Evolutionary conservation across 805 yeast genomes (phyloP), one percentile per base, ranked within the genome.

Genomic region (Lipomyces chichibuensis): DNA sequence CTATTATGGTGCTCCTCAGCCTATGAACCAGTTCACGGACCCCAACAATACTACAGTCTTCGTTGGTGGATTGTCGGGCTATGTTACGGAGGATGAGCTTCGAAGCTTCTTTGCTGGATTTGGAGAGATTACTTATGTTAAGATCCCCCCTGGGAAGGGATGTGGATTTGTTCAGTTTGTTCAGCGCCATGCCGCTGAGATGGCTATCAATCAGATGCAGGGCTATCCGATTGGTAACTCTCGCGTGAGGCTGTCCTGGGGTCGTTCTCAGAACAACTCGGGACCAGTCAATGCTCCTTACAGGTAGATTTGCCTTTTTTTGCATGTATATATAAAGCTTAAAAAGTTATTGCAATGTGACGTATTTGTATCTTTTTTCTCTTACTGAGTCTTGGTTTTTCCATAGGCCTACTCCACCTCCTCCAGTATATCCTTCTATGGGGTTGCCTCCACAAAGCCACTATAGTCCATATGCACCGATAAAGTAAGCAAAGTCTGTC

Each of bases 131-230:
- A 88, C 87, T 29, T 91, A 89, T 74, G 90, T 89, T 59, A 89
- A 89, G 75, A 88, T 90, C 62, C 96, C 96, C 4, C 84, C 87
- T 5, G 94, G 91, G 13, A 88, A 88, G 70, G 90, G 90, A 69
- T 91, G 97, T 79, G 97, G 97, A 0, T 92, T 93, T 79, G 92
- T 92, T 63, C 96, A 91, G 77, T 92, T 85, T 76, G 85, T 87
- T 53, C 85, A 88, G 62, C 82, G 97, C 65, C 86, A 87, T 56
- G 87, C 91, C 72, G 97, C 97, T 1, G 97, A 93, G 78, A 83
- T 83, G 63, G 96, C 97, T 11, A 90, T 92, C 69, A 82, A 85
- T 46, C 89, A 88, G 70, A 89, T 92, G 96, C 97, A 92, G 78
- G 97, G 97, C 9, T 91, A 87, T 75, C 91, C 92, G 49, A 88